Evolutionary conservation across 495 filamentous ascomycete species (phyloP), one percentile per base, ranked within the genome.

Genomic region (Lindgomyces ingoldianus): DNA sequence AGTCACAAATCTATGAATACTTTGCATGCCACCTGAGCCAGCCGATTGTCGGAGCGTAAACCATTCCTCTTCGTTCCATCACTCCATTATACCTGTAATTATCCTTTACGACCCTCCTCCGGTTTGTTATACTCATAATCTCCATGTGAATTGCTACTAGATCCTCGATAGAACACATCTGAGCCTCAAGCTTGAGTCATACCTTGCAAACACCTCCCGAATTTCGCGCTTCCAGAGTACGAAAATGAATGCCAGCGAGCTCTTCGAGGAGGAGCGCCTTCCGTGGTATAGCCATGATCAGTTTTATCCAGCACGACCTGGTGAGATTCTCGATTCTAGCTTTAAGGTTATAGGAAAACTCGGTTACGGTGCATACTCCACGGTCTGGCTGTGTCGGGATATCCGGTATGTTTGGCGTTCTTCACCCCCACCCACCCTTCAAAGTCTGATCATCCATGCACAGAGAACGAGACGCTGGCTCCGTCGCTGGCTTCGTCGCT

Each of bases 261-360:
- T 44, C 44, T 60, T 80, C 58, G 76, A 82, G 51, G 80, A 84
- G 68, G 81, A 85, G 71, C 67, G 65, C 16, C 71, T 80, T 62
- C 73, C 76, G 18, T 67, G 71, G 44, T 84, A 81, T 65, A 65
- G 73, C 26, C 63, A 74, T 4, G 73, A 74, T 42, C 68, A 75
- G 27, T 85, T 76, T 70, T 83, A 79, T 70, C 79, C 80, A 4
- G 79, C 80, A 24, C 71, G 71, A 50, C 80, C 84, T 55, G 80
- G 80, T 26, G 79, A 85, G 58, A 70, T 82, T 14, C 73, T 79
- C 52, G 52, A 75, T 36, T 71, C 73, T 49, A 76, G 75, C 36
- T 85, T 85, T 60, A 71, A 81, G 61, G 72, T 84, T 39, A 59
- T 81, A 3, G 77, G 76, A 4, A 85, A 85, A 69, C 75, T 84